A percentile compares a stretch with the other conserved stretches of the same genome.
Conservation (phyloP, 2,329 filamentous ascomycete species). For the Penicillium palitans region DNA sequence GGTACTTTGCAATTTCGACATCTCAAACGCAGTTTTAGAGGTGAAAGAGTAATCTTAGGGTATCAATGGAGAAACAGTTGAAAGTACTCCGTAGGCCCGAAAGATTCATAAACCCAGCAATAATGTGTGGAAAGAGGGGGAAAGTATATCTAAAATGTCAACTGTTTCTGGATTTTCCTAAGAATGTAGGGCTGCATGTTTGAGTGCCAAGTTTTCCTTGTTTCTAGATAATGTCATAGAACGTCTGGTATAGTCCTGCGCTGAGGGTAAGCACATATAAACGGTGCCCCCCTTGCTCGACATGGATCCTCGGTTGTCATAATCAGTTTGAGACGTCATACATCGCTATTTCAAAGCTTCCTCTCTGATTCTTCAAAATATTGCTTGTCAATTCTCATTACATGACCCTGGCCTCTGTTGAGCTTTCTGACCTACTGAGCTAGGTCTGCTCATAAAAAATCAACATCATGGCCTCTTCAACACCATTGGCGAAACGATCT, state of each 20-base stretch:
- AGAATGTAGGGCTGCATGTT: constrained; percentile 5
- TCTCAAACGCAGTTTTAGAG: too few relatives aligned
- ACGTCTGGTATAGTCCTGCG: not conserved
- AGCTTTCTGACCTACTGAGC: not conserved
- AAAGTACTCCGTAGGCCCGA: too few relatives aligned
- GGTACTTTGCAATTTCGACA: too few relatives aligned
- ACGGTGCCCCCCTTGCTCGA: not conserved
- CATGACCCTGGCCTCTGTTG: not conserved
- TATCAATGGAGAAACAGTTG: too few relatives aligned
- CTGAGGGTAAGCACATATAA: not conserved
- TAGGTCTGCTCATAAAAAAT: not conserved
- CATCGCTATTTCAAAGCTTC: not conserved
- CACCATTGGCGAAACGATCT: not conserved
- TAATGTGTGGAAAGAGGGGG: not conserved
- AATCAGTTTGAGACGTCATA: not conserved
- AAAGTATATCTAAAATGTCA: not conserved
- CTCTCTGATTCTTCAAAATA: not conserved
- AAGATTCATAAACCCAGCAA: not conserved
- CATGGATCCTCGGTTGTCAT: not conserved
- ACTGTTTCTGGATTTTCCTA: not conserved
- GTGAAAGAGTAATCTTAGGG: not conserved
- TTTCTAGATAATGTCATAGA: not conserved
- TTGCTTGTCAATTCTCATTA: not conserved
- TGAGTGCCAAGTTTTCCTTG: not conserved
- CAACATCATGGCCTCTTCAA: not conserved